Conservation (phyloP, 345 rosid species). For the Bruguiera gymnorhiza region DNA sequence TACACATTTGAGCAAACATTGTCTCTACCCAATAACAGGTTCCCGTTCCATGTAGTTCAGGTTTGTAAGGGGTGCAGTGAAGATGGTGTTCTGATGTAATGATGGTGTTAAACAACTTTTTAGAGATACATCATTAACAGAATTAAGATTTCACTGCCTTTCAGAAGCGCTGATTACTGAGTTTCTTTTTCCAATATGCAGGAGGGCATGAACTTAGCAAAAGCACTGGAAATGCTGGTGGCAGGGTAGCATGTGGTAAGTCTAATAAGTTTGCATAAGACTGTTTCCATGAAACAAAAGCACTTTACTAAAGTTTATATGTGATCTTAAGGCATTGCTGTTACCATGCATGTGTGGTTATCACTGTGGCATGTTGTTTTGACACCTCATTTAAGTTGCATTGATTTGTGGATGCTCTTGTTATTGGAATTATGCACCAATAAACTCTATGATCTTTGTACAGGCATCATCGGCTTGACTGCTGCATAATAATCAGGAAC, state of each 20-base stretch:
- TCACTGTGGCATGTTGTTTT: too few relatives aligned
- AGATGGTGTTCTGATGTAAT: too few relatives aligned
- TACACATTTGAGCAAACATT: too few relatives aligned
- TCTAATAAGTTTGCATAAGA: not conserved
- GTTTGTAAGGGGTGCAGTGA: too few relatives aligned
- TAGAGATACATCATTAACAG: too few relatives aligned
- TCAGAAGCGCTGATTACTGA: not conserved
- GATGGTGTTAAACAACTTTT: too few relatives aligned
- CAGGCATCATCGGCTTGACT: constrained; percentile 52
- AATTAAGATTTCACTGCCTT: too few relatives aligned
- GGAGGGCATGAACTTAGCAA: constrained; percentile 99
- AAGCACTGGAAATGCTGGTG: constrained; percentile 90
- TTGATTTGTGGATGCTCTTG: not conserved
- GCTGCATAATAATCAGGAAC: not conserved
- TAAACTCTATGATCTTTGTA: not conserved
- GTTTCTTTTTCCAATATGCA: constrained; percentile 24
- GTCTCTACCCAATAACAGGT: too few relatives aligned
- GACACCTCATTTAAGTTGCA: not conserved
- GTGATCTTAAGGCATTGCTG: not conserved
- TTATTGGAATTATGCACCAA: not conserved
- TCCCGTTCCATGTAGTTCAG: too few relatives aligned
- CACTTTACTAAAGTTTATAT: not conserved
- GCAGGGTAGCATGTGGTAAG: constrained; percentile 85
- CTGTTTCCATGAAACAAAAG: too few relatives aligned
- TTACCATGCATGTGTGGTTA: not conserved